A percentile compares a stretch with the other conserved stretches of the same genome.
phyloP scores from a whole-genome alignment of 1,139 yeast species.

The Zygoascus hellenicus region DNA sequence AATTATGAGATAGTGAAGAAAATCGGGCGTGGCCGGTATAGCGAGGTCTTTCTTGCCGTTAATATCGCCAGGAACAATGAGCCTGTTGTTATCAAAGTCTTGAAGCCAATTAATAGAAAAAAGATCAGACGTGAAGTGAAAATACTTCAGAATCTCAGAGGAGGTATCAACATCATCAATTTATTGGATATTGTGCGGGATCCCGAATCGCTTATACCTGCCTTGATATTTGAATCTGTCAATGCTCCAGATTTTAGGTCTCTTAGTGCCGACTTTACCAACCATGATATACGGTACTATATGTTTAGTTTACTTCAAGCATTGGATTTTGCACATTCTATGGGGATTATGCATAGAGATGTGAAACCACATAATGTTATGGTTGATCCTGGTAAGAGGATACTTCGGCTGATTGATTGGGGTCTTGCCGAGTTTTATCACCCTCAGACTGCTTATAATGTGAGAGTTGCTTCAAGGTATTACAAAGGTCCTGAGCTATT shows the following conservation, averaged over 20 bases:
- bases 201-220: constrained; percentile 84
- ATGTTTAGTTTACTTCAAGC: constrained; percentile 82
- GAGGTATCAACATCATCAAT: constrained; percentile 73
- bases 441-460: constrained; percentile 85
- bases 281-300: constrained; percentile 72
- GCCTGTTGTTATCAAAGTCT: constrained; percentile 68
- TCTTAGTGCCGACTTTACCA: constrained; percentile 75
- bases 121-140: constrained; percentile 89
- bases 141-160: constrained; percentile 72
- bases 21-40: constrained; percentile 90
- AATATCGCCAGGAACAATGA: constrained; percentile 33
- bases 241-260: constrained; percentile 82
- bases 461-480: constrained; percentile 89
- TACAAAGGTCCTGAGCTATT: constrained; percentile 92
- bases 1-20: constrained; percentile 81
- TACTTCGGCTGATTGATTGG: constrained; percentile 84
- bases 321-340: constrained; percentile 82
- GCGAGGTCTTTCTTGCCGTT: constrained; percentile 81
- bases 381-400: constrained; percentile 75
- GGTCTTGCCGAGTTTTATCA: constrained; percentile 95
- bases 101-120: constrained; percentile 89
- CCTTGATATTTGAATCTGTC: constrained; percentile 79
- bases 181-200: constrained; percentile 79
- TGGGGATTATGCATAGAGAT: constrained; percentile 96
- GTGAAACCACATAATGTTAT: constrained; percentile 95